Base-by-base conservation (phyloP, 257 asterid genomes). In the Penstemon barbatus region DNA sequence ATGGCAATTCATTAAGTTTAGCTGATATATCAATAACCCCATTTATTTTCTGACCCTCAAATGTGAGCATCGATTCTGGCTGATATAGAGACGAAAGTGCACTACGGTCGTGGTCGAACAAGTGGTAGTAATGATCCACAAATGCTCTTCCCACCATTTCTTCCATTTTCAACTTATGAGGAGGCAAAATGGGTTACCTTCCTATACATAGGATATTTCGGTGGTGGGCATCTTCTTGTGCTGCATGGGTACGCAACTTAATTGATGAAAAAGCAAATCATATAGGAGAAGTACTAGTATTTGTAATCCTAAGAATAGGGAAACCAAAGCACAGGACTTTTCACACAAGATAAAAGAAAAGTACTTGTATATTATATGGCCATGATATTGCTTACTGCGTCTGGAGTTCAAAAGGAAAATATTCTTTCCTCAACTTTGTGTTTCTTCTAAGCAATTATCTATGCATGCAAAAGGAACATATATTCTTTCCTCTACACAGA, bases 101-200 rank as follows among this genome's bases (percentile, higher is more conserved):
- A 4, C 56, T 43, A 43, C 88, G 81, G 45, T 84, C 72, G 45
- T 18, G 76, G 13, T 87, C 87, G 8, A 87, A 82, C 18, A 80
- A 71, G 40, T 75, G 42, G 76, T 79, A 84, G 66, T 82, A 84
- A 62, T 81, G 87, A 53, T 81, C 83, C 4, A 77, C 87, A 70
- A 87, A 84, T 59, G 88, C 84, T 68, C 73, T 73, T 41, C 82
- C 90, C 61, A 84, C 85, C 38, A 64, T 42, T 58, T 82, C 84
- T 58, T 80, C 90, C 88, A 86, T 84, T 4, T n/a, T 25, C 18
- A 18, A 8, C 46, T 15, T 25, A 8, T 0, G 38, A 40, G 18
- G 46, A 42, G 19, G 67, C 13, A 10, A 66, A 3, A 11, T 3
- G 15, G 48, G 52, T 6, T 15, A 0, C 18, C 18, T 0, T 15